A percentile compares a stretch with the other conserved stretches of the same genome.
These are phyloP conservation scores for Colletotrichum limetticola DNA, from an alignment of 2,329 filamentous ascomycete genomes.

Conservation along the genomic window DNA sequence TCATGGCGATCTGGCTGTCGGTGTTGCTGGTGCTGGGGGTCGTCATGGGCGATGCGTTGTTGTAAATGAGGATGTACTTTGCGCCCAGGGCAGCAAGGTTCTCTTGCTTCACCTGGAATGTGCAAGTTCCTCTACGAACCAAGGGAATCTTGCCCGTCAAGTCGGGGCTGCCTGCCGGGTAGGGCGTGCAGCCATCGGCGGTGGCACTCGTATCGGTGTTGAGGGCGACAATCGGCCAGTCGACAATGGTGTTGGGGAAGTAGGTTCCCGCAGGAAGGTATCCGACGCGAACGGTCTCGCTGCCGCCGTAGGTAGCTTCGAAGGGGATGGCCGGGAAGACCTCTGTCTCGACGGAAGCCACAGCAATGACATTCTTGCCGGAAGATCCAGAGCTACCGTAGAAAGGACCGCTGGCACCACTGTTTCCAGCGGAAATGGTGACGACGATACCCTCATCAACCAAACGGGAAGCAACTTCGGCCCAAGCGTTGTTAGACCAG, in stretches of 20 bases:
- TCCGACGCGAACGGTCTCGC: slow-evolving; percentile 40
- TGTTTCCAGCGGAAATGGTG: slow-evolving; percentile 63
- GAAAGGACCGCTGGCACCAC: slow-evolving; percentile 60
- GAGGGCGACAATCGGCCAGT: slow-evolving; percentile 43
- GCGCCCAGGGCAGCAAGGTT: slow-evolving; percentile 42
- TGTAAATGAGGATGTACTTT: slow-evolving; percentile 45
- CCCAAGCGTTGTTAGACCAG: slow-evolving; percentile 43
- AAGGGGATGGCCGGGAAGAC: slow-evolving; percentile 43
- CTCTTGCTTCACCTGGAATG: slow-evolving; percentile 40
- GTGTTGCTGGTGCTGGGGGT: slow-evolving; percentile 30
- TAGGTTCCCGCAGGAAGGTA: slow-evolving; percentile 48
- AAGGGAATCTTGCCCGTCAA: slow-evolving; percentile 30
- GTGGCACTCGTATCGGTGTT: slow-evolving; percentile 39
- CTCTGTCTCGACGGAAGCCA: slow-evolving; percentile 54
- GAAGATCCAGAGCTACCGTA: slow-evolving; percentile 53
- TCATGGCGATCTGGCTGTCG: slow-evolving; percentile 37
- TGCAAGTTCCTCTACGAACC: slow-evolving; percentile 48
- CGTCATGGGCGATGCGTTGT: slow-evolving; percentile 37
- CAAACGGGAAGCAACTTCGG: slow-evolving; percentile 52
- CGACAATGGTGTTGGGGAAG: slow-evolving; percentile 47
- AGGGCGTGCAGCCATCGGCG: slow-evolving; percentile 42
- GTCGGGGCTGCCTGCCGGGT: slow-evolving; percentile 34
- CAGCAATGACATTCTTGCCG: slow-evolving; percentile 52
- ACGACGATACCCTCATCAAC: slow-evolving; percentile 59
- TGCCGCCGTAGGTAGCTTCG: slow-evolving; percentile 43